phyloP scores from a whole-genome alignment of 768 basidiomycete species.

The Lentinula sp. region DNA sequence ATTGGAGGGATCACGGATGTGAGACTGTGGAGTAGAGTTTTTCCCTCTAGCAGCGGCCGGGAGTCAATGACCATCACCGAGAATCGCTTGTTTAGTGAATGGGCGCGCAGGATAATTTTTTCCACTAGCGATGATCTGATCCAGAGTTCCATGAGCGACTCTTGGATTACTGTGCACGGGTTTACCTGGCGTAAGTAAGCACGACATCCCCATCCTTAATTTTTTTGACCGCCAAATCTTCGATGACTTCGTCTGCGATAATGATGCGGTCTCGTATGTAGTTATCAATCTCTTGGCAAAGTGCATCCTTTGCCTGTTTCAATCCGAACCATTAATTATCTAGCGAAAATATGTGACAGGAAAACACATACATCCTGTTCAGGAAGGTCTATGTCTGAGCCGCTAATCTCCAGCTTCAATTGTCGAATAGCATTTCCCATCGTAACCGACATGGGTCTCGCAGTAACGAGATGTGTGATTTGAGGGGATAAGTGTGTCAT shows the following conservation, averaged over 20 bases:
- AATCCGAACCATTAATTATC: constrained; percentile 1
- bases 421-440: constrained; percentile 95
- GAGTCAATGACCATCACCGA: constrained; percentile 93
- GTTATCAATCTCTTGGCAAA: constrained; percentile 83
- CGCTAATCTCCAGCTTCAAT: constrained; percentile 92
- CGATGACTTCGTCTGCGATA: constrained; percentile 89
- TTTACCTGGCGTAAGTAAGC: constrained; percentile 87
- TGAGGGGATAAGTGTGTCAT: constrained; percentile 91
- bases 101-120: constrained; percentile 79
- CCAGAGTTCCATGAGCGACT: constrained; percentile 1
- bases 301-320: constrained; percentile 74
- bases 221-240: constrained; percentile 83
- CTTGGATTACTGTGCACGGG: not conserved
- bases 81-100: constrained; percentile 68
- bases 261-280: constrained; percentile 94
- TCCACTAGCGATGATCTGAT: constrained; percentile 90
- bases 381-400: constrained; percentile 85
- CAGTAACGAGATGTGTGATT: constrained; percentile 83
- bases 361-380: constrained; percentile 78
- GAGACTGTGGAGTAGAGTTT: constrained; percentile 66
- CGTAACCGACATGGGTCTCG: constrained; percentile 85
- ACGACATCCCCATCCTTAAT: constrained; percentile 93
- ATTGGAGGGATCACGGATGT: constrained; percentile 55
- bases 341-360: not conserved
- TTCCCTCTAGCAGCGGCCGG: constrained; percentile 91